Evolutionary conservation across 495 filamentous ascomycete genomes (phyloP).

Genomic region (Staphylotrichum tortipilum): DNA sequence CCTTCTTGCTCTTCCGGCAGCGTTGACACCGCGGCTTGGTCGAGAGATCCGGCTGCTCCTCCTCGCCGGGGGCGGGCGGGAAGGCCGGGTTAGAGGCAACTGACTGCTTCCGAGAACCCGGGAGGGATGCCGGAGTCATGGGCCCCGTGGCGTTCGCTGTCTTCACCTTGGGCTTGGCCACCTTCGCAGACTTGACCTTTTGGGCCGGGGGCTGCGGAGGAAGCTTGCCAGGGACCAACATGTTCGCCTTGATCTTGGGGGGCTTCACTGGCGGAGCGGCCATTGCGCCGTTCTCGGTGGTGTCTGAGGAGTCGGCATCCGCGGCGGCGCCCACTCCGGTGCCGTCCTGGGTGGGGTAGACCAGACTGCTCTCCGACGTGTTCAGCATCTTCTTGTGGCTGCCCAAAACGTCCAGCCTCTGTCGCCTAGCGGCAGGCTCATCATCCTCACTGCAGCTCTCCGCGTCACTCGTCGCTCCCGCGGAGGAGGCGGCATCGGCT

Average conservation of each 20-base stretch:
- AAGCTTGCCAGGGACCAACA: slow-evolving; percentile 23
- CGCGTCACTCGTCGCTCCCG: slow-evolving; percentile 66
- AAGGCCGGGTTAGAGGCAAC: slow-evolving; percentile 63
- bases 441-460: slow-evolving; percentile 72
- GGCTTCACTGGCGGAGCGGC: slow-evolving; percentile 31
- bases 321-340: slow-evolving; percentile 71
- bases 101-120: slow-evolving; percentile 70
- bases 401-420: slow-evolving; percentile 48
- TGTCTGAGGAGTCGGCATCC: slow-evolving; percentile 55
- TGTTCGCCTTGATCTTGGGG: slow-evolving; percentile 33
- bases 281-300: slow-evolving; percentile 23
- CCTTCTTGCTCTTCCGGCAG: slow-evolving; percentile 98
- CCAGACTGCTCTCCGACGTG: slow-evolving; percentile 53
- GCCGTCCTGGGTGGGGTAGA: slow-evolving; percentile 55
- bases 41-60: slow-evolving; percentile 82
- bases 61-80: slow-evolving; percentile 54
- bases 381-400: slow-evolving; percentile 41
- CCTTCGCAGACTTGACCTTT: slow-evolving; percentile 36
- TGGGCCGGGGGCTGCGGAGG: slow-evolving; percentile 21
- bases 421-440: slow-evolving; percentile 51
- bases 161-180: slow-evolving; percentile 51
- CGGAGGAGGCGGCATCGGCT: slow-evolving; percentile 79
- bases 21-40: slow-evolving; percentile 95
- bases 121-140: slow-evolving; percentile 62
- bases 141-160: slow-evolving; percentile 36